A percentile compares a stretch with the other conserved stretches of the same genome.
Evolutionary conservation across 2,329 filamentous ascomycete genomes (phyloP).

Genomic region (Exophiala sp.): DNA sequence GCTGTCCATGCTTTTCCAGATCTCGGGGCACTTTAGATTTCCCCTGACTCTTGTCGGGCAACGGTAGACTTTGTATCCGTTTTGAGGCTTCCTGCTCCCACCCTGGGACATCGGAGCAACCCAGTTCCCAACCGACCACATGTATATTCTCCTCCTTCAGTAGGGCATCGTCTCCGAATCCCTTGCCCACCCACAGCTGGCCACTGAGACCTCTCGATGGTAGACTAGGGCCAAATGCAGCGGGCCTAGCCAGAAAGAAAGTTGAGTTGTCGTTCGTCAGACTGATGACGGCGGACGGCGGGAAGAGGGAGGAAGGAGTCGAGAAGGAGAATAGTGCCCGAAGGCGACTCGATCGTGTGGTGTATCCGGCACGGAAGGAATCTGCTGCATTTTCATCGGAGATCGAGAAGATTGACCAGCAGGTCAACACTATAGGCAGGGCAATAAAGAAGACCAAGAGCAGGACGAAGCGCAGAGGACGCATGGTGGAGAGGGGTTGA

Average conservation of each 20-base stretch:
- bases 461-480: slow-evolving; percentile 44
- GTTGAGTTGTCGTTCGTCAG: slow-evolving; percentile 97
- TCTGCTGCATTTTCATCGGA: slow-evolving; percentile 18
- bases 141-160: slow-evolving; percentile 50
- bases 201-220: slow-evolving; percentile 73
- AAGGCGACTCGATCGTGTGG: slow-evolving; percentile 44
- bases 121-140: slow-evolving; percentile 71
- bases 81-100: slow-evolving; percentile 63
- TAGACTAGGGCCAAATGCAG: slow-evolving; percentile 80
- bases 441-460: slow-evolving; percentile 44
- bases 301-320: slow-evolving; percentile 79
- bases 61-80: slow-evolving; percentile 29
- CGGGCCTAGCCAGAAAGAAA: slow-evolving; percentile 87
- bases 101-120: slow-evolving; percentile 88
- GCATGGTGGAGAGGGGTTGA: slow-evolving; percentile 35
- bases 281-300: slow-evolving; percentile 90
- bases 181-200: slow-evolving; percentile 86
- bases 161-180: slow-evolving; percentile 74
- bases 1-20: not conserved
- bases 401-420: slow-evolving; percentile 41
- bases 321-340: slow-evolving; percentile 63
- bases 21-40: slow-evolving; percentile 14
- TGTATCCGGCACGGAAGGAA: slow-evolving; percentile 36
- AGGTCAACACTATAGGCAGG: slow-evolving; percentile 44
- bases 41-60: slow-evolving; percentile 3